Evolutionary conservation across 441 rosid species (phyloP), one percentile per base, ranked within the genome.

Genomic region (Hura crepitans): DNA sequence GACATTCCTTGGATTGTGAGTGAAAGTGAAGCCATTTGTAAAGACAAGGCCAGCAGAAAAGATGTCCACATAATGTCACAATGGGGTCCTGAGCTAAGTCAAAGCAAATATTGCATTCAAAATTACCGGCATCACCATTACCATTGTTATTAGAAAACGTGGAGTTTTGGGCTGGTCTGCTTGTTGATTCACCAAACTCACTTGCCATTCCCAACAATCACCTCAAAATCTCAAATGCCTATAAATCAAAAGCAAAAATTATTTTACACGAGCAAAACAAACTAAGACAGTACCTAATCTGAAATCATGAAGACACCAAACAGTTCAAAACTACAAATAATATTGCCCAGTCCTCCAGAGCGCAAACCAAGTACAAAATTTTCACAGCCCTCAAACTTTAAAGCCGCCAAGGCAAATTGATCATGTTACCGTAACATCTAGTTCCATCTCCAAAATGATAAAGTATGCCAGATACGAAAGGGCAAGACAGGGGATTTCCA

Each of bases 1-100:
- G 98, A 45, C 96, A 91, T 70, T 89, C 91, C 13, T 77, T 75
- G 2, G 93, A 90, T 22, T 84, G 74, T 0, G 98, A 94, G 76
- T 90, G 91, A 55, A 77, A 61, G 23, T 89, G 87, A 31, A 91
- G 89, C 98, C 98, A 93, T 72, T 87, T 91, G 83, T 93, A 93
- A 25, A 93, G 93, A 77, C 98, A 93, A 27, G 98, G 98, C 98
- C 98, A 93, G 72, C 98, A 93, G 66, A 88, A 93, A 65, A 89
- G 90, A 74, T 93, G 98, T 46, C 98, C 98, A 50, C 98, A 93
- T 69, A 88, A 73, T 37, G 98, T 93, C 54, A 93, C 97, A 74
- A 93, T 86, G 1, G 98, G 98, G 70, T 93, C 97, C 78, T 82
- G 93, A 45, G 98, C 93, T 68, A 91, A 72, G 75, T 93, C 98